phyloP scores from a whole-genome alignment of 176 grass and related monocot species.

The Bothriochloa decipiens region DNA sequence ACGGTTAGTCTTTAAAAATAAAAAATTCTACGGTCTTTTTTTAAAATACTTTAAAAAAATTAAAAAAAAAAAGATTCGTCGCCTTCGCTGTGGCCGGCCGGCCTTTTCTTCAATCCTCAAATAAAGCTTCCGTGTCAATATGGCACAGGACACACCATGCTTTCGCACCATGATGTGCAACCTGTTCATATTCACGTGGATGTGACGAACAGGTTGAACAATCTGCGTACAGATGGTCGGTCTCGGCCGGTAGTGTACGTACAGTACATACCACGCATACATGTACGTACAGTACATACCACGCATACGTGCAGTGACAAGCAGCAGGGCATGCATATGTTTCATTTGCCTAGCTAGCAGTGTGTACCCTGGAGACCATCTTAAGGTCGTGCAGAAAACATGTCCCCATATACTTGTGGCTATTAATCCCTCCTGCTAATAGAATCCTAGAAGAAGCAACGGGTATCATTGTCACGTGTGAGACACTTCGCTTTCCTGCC shows the following conservation, averaged over 20 bases:
- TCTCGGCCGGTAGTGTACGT: not conserved
- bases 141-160: too few relatives aligned
- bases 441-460: not conserved
- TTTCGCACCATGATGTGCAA: conserved; percentile 10
- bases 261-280: not conserved
- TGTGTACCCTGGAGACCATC: not conserved
- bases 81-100: not conserved
- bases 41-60: too few relatives aligned
- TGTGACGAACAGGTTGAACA: not conserved
- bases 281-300: too few relatives aligned
- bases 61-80: not conserved
- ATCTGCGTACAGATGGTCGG: not conserved
- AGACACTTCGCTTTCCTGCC: not conserved
- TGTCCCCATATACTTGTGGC: too few relatives aligned
- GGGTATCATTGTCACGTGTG: not conserved
- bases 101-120: too few relatives aligned
- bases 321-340: not conserved
- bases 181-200: conserved; percentile 5
- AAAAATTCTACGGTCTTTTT: too few relatives aligned
- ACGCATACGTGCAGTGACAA: not conserved
- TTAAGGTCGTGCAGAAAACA: too few relatives aligned
- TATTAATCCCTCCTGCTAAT: too few relatives aligned
- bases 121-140: too few relatives aligned
- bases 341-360: not conserved
- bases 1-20: too few relatives aligned